Conservation (phyloP, 2,329 filamentous ascomycete genomes). For the Penicillium fuscoglaucum region DNA sequence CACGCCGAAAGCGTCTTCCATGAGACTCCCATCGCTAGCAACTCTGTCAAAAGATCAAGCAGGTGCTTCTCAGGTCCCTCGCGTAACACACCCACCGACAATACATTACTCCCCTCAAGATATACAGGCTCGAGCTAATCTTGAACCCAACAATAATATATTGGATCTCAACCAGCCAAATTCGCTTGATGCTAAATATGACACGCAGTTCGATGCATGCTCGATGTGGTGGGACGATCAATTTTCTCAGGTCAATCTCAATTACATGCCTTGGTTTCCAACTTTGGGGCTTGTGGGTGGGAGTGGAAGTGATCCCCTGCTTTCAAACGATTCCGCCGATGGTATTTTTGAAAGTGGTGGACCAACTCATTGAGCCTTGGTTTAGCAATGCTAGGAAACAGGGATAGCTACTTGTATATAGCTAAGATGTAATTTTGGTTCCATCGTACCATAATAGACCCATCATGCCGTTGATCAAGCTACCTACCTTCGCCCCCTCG, state of each 20-base stretch:
- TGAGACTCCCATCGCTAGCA: background rate
- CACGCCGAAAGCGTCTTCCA: no score
- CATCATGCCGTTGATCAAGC: no score
- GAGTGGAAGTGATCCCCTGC: background rate
- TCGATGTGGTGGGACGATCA: constrained; percentile 1
- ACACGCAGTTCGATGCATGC: background rate
- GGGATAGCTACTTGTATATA: background rate
- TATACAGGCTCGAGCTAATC: background rate
- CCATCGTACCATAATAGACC: no score
- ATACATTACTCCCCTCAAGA: background rate
- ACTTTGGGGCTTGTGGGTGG: constrained; percentile 1
- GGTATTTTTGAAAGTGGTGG: background rate
- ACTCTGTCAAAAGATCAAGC: background rate
- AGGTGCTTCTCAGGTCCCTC: background rate
- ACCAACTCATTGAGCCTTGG: background rate
- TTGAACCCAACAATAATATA: background rate
- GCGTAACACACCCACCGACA: background rate
- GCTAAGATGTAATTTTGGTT: background rate
- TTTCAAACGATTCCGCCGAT: background rate
- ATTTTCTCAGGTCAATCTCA: constrained; percentile 3
- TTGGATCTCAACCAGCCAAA: background rate
- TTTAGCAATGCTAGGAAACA: background rate
- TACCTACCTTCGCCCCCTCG: no score
- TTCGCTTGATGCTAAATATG: background rate
- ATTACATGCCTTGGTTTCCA: constrained; percentile 6